Conservation (phyloP, 1,284 basidiomycete genomes). For the Polyporus tsugae region DNA sequence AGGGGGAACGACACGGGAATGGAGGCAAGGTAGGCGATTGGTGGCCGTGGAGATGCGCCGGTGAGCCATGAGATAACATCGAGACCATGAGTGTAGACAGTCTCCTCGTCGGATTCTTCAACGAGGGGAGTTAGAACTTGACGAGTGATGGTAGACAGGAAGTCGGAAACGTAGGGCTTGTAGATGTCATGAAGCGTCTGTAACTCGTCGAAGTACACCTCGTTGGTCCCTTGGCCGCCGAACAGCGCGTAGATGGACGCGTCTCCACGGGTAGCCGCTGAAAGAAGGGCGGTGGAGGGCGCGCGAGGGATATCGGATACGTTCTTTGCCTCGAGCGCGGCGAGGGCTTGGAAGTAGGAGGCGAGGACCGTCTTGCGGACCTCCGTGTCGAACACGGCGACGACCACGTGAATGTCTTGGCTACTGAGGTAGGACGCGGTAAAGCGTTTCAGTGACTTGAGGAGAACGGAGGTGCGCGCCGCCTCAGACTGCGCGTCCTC, state of each 20-base stretch:
- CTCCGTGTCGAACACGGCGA: constrained; percentile 79
- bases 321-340: constrained; percentile 71
- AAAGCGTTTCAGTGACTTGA: constrained; percentile 80
- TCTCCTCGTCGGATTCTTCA: constrained; percentile 64
- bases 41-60: constrained; percentile 73
- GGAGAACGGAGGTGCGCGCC: constrained; percentile 74
- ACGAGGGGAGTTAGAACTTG: constrained; percentile 81
- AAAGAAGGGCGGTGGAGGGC: constrained; percentile 79
- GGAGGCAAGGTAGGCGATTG: constrained; percentile 90
- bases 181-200: constrained; percentile 93
- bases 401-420: constrained; percentile 85
- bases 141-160: constrained; percentile 71
- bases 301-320: constrained; percentile 69
- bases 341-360: constrained; percentile 84
- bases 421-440: constrained; percentile 78
- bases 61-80: constrained; percentile 89
- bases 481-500: constrained; percentile 59
- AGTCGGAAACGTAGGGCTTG: constrained; percentile 81
- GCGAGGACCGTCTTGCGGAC: constrained; percentile 81
- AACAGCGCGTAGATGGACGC: constrained; percentile 94
- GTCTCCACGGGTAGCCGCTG: constrained; percentile 72
- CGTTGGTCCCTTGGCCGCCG: constrained; percentile 98
- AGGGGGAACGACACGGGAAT: constrained; percentile 96
- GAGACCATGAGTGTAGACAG: constrained; percentile 86
- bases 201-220: constrained; percentile 97